phyloP scores from a whole-genome alignment of 1,284 basidiomycete genomes.

The Apiotrichum domesticum region DNA sequence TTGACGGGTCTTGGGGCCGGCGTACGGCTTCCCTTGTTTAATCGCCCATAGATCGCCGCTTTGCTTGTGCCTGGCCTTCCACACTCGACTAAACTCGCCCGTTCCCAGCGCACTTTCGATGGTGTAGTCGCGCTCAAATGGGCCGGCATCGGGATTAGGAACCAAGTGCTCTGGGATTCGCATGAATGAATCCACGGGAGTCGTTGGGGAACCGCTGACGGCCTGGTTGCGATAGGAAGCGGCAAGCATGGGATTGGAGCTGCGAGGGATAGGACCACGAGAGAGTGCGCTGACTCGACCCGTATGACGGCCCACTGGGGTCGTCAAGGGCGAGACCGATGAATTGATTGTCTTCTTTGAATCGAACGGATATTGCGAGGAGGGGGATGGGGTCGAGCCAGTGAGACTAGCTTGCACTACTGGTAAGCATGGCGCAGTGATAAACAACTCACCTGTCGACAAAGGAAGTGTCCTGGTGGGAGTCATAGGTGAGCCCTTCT shows the following conservation, averaged over 20 bases:
- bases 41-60: slow-evolving; percentile 68
- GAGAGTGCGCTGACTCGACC: slow-evolving; percentile 10
- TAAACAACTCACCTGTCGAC: slow-evolving; percentile 17
- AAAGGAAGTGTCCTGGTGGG: slow-evolving; percentile 30
- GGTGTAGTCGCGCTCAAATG: slow-evolving; percentile 55
- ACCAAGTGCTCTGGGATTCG: slow-evolving; percentile 8
- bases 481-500: slow-evolving; percentile 30
- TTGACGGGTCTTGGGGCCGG: slow-evolving; percentile 68
- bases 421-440: no score
- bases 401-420: slow-evolving; percentile 10
- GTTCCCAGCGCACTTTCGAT: slow-evolving; percentile 75
- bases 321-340: slow-evolving; percentile 1
- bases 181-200: neutral
- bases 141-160: neutral
- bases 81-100: slow-evolving; percentile 89
- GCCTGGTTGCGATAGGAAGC: slow-evolving; percentile 25
- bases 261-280: slow-evolving; percentile 31
- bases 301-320: neutral
- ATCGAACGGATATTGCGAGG: slow-evolving; percentile 32
- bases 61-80: slow-evolving; percentile 72
- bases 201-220: neutral
- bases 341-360: slow-evolving; percentile 18
- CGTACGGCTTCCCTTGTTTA: slow-evolving; percentile 88
- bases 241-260: slow-evolving; percentile 44
- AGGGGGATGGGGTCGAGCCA: slow-evolving; percentile 20